phyloP scores from a whole-genome alignment of 352 stramenopile species.

The Plasmopara viticola region DNA sequence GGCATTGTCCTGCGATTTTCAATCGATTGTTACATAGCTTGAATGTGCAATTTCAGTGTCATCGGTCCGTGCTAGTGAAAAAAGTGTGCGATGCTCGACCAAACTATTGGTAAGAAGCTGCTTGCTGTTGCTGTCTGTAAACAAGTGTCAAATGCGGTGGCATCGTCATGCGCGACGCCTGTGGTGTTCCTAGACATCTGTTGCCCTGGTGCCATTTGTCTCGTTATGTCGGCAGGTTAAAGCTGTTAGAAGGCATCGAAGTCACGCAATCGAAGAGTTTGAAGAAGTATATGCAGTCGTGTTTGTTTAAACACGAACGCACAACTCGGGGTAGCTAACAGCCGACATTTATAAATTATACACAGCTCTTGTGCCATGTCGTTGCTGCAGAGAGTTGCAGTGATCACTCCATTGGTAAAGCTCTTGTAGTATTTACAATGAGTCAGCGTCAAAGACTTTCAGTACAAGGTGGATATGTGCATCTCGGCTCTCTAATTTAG shows the following conservation, averaged over 20 bases:
- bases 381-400: constrained; percentile 48
- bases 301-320: constrained; percentile 82
- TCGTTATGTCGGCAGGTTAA: constrained; percentile 66
- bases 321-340: constrained; percentile 32
- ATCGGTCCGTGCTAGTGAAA: too few species aligned
- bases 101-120: too few species aligned
- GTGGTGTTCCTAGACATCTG: constrained; percentile 72
- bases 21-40: too few species aligned
- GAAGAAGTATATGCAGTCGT: constrained; percentile 64
- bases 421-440: constrained; percentile 39
- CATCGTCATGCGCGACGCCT: constrained; percentile 57
- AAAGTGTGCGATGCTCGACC: too few species aligned
- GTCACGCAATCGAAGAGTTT: constrained; percentile 58
- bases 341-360: constrained; percentile 3
- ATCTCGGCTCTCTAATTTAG: constrained; percentile 62
- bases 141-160: too few species aligned
- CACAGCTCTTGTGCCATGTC: constrained; percentile 38
- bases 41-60: too few species aligned
- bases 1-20: too few species aligned
- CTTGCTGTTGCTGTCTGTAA: too few species aligned
- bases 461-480: too few species aligned
- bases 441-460: constrained; percentile 20
- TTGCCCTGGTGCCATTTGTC: constrained; percentile 69
- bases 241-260: too few species aligned
- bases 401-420: constrained; percentile 61